A percentile compares a stretch with the other conserved stretches of the same genome.
These are phyloP conservation scores for Yarrowia galli DNA, from an alignment of 1,139 yeast species.

Conservation along the genomic window DNA sequence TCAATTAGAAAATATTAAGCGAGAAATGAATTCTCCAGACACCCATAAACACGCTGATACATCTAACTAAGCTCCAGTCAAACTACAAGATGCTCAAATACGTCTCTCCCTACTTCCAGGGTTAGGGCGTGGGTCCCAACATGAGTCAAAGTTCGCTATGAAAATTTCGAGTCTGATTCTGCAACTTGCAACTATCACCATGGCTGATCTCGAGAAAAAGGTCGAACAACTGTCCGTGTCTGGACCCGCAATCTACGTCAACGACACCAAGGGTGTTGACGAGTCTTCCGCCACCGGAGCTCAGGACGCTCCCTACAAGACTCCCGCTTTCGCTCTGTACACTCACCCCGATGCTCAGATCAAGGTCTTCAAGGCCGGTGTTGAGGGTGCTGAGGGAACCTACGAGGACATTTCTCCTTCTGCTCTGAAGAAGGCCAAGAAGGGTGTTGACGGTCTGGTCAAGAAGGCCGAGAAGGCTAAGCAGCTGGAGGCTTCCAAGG, in stretches of 20 bases:
- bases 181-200: conserved; percentile 19
- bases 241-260: conserved; percentile 59
- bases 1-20: not conserved
- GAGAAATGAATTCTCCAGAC: not conserved
- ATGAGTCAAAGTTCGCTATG: conserved; percentile 19
- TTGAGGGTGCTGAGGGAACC: conserved; percentile 63
- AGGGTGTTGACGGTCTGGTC: conserved; percentile 90
- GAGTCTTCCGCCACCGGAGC: conserved; percentile 62
- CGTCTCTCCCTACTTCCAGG: not conserved
- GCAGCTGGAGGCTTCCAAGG: conserved; percentile 66
- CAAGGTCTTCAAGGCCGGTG: conserved; percentile 64
- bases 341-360: conserved; percentile 63
- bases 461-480: conserved; percentile 88
- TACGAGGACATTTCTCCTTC: conserved; percentile 87
- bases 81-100: too few species aligned
- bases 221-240: conserved; percentile 36
- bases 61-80: too few species aligned
- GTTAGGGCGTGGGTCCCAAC: not conserved
- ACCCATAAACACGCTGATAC: not conserved
- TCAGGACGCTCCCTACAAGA: conserved; percentile 72
- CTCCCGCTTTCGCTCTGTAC: conserved; percentile 83
- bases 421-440: conserved; percentile 94
- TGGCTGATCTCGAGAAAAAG: conserved; percentile 36
- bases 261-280: conserved; percentile 77
- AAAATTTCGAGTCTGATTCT: conserved; percentile 6